Percentiles rank a stretch among this genome's conserved stretches.
phyloP scores from a whole-genome alignment of 345 rosid genomes.

The Moringa oleifera region DNA sequence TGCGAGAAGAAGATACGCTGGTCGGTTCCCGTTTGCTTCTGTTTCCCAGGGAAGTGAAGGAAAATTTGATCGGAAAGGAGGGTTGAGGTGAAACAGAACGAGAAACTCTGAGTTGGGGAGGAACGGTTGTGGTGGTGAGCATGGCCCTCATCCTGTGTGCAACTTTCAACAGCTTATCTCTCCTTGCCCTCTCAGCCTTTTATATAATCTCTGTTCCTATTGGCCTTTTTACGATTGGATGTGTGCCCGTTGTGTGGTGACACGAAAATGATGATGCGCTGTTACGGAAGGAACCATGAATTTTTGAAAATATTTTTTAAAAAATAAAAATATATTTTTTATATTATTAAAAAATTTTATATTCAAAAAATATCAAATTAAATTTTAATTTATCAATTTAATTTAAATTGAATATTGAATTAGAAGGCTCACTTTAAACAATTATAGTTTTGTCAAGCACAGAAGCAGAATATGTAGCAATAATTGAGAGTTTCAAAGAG shows the following conservation, averaged over 20 bases:
- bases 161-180: slow-evolving; percentile 24
- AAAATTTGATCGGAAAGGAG: slow-evolving; percentile 19
- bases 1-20: not conserved
- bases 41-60: slow-evolving; percentile 23
- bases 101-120: slow-evolving; percentile 27
- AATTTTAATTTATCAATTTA: too few species aligned
- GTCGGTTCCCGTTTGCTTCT: not conserved
- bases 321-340: too few species aligned
- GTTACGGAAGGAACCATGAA: too few species aligned
- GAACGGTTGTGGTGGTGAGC: slow-evolving; percentile 37
- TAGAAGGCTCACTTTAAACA: too few species aligned
- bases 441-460: too few species aligned
- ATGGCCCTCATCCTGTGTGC: slow-evolving; percentile 15
- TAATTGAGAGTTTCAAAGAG: too few species aligned
- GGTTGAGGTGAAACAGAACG: slow-evolving; percentile 17
- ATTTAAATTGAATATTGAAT: too few species aligned
- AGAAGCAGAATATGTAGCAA: too few species aligned
- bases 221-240: not conserved
- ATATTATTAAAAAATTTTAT: too few species aligned
- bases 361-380: too few species aligned
- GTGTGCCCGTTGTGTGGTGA: not conserved
- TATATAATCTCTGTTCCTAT: not conserved
- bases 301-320: too few species aligned
- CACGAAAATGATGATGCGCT: too few species aligned
- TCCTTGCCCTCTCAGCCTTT: slow-evolving; percentile 5